A percentile compares a stretch with the other conserved stretches of the same genome.
Evolutionary conservation across 2,329 filamentous ascomycete genomes (phyloP).

Genomic region (Diplodia seriata): DNA sequence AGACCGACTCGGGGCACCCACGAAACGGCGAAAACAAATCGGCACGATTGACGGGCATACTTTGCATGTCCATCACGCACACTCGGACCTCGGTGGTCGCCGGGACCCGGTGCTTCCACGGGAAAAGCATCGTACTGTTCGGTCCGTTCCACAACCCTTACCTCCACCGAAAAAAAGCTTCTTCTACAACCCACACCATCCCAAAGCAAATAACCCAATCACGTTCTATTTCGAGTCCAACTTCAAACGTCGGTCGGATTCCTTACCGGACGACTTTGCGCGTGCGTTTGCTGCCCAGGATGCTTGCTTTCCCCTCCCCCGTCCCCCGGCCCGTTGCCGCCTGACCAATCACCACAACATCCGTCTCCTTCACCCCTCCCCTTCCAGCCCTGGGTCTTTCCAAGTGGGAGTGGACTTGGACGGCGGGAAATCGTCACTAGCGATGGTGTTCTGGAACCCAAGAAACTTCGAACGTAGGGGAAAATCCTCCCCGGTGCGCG

Average conservation of each 20-base stretch:
- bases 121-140: background rate
- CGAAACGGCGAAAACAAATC: background rate
- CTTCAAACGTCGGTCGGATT: background rate
- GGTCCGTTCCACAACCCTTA: slow-evolving; percentile 4
- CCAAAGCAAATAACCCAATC: background rate
- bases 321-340: background rate
- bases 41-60: background rate
- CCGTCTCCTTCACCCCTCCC: no score
- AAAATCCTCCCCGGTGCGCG: background rate
- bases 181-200: background rate
- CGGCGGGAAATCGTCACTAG: background rate
- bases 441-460: background rate
- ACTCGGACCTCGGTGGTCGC: background rate
- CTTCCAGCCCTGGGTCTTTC: background rate
- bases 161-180: background rate
- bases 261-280: background rate
- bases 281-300: background rate
- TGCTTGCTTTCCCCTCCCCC: no score
- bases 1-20: no score
- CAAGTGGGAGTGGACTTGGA: background rate
- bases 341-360: background rate
- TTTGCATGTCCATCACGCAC: background rate
- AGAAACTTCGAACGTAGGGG: slow-evolving; percentile 6
- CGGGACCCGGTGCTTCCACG: background rate
- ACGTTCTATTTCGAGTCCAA: background rate